Percentiles rank a stretch among this genome's conserved stretches.
phyloP scores from a whole-genome alignment of 805 yeast species.

The Candida berthetii region DNA sequence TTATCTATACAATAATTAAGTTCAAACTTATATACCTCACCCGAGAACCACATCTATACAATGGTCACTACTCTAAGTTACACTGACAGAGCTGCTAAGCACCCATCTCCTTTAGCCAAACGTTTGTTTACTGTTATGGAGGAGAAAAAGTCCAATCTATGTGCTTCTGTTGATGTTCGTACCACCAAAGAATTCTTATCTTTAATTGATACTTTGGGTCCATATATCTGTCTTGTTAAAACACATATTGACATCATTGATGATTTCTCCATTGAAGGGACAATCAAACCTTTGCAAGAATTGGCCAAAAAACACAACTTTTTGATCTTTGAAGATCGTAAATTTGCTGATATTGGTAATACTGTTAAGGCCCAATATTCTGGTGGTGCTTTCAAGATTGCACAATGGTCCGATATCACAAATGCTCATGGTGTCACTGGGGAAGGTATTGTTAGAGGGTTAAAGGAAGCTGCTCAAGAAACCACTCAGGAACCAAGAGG shows the following conservation, averaged over 20 bases:
- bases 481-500: constrained; percentile 80
- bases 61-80: constrained; percentile 37
- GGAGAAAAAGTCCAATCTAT: constrained; percentile 75
- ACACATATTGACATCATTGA: constrained; percentile 92
- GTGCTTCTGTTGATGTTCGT: constrained; percentile 91
- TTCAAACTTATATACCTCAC: too few relatives aligned
- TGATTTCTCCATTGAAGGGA: constrained; percentile 78
- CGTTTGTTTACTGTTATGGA: constrained; percentile 72
- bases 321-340: constrained; percentile 92
- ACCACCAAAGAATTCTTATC: constrained; percentile 69
- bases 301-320: constrained; percentile 80
- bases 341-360: constrained; percentile 97
- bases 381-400: constrained; percentile 85
- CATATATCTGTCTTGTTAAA: constrained; percentile 85
- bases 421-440: constrained; percentile 99
- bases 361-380: constrained; percentile 93
- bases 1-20: too few relatives aligned
- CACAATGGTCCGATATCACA: constrained; percentile 94
- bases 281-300: constrained; percentile 66
- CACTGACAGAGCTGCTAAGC: constrained; percentile 61
- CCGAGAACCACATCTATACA: too few relatives aligned
- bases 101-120: constrained; percentile 74
- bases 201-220: constrained; percentile 79
- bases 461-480: constrained; percentile 68
- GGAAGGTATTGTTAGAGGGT: constrained; percentile 83